A percentile compares a stretch with the other conserved stretches of the same genome.
phyloP scores from a whole-genome alignment of 2,329 filamentous ascomycete species.

The Tolypocladium tundrense region DNA sequence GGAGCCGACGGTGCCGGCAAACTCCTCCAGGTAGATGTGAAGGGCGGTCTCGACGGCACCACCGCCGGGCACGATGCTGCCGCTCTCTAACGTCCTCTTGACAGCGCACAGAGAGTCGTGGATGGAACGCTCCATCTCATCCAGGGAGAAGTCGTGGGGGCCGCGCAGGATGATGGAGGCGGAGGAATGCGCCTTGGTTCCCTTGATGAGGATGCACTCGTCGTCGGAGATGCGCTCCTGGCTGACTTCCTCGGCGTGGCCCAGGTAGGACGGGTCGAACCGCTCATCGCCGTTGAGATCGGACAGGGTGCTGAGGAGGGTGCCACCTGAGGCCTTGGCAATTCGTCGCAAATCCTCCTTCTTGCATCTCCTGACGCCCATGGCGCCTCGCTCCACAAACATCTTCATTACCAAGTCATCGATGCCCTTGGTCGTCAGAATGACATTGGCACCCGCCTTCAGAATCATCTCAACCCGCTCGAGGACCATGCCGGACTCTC shows the following conservation, averaged over 20 bases:
- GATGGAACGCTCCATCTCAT: slow-evolving; percentile 98
- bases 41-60: slow-evolving; percentile 97
- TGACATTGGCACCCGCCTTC: slow-evolving; percentile 91
- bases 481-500: slow-evolving; percentile 85
- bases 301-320: slow-evolving; percentile 83
- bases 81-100: slow-evolving; percentile 93
- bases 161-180: slow-evolving; percentile 94
- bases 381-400: slow-evolving; percentile 88
- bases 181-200: slow-evolving; percentile 86
- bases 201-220: slow-evolving; percentile 94
- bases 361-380: slow-evolving; percentile 93
- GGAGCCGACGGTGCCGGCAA: slow-evolving; percentile 91
- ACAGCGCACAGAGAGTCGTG: slow-evolving; percentile 96
- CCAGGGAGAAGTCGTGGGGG: slow-evolving; percentile 89
- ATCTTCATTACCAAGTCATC: slow-evolving; percentile 92
- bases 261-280: slow-evolving; percentile 83
- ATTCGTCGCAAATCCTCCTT: slow-evolving; percentile 96
- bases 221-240: slow-evolving; percentile 98
- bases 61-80: slow-evolving; percentile 91
- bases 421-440: slow-evolving; percentile 96
- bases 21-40: slow-evolving; percentile 98
- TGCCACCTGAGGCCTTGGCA: slow-evolving; percentile 90
- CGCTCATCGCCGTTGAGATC: slow-evolving; percentile 96
- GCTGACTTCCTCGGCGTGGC: slow-evolving; percentile 88
- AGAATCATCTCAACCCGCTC: slow-evolving; percentile 96